These are phyloP conservation scores for Aureobasidium sp. DNA, from an alignment of 2,329 filamentous ascomycete genomes.

Conservation along the genomic window DNA sequence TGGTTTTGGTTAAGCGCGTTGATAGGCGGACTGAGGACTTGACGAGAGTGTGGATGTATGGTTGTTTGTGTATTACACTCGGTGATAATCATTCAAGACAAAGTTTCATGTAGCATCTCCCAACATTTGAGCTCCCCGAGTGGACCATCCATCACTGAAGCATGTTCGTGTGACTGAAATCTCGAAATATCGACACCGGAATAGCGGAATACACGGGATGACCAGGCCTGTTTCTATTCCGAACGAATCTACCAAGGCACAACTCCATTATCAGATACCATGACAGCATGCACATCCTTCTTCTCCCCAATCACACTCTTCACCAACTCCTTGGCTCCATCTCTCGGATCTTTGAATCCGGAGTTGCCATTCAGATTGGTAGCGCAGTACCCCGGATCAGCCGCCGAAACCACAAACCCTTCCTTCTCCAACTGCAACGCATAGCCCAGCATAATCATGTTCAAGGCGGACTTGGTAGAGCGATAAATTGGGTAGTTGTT, in stretches of 20 bases:
- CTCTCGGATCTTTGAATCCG: constrained; percentile 22
- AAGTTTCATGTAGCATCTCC: too few relatives aligned
- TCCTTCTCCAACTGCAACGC: not conserved
- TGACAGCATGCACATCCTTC: constrained; percentile 20
- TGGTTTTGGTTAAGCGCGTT: too few relatives aligned
- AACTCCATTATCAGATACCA: constrained; percentile 19
- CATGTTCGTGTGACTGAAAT: too few relatives aligned
- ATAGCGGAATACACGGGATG: not conserved
- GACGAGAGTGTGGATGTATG: too few relatives aligned
- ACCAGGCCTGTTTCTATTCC: too few relatives aligned
- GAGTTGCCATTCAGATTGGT: constrained; percentile 21
- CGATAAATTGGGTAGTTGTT: constrained; percentile 18
- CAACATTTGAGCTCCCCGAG: too few relatives aligned
- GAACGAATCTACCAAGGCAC: constrained; percentile 22
- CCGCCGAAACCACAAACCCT: constrained; percentile 21
- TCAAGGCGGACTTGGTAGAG: constrained; percentile 22
- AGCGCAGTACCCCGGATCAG: constrained; percentile 18
- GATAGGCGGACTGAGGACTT: too few relatives aligned
- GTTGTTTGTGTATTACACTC: too few relatives aligned
- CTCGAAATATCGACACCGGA: not conserved
- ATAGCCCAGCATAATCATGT: constrained; percentile 22
- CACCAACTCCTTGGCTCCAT: constrained; percentile 23
- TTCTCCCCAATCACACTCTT: constrained; percentile 17
- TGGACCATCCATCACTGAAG: too few relatives aligned
- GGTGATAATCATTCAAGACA: too few relatives aligned